Evolutionary conservation across 495 filamentous ascomycete genomes (phyloP), one percentile per base, ranked within the genome.

Genomic region (Penicillium ucsense): DNA sequence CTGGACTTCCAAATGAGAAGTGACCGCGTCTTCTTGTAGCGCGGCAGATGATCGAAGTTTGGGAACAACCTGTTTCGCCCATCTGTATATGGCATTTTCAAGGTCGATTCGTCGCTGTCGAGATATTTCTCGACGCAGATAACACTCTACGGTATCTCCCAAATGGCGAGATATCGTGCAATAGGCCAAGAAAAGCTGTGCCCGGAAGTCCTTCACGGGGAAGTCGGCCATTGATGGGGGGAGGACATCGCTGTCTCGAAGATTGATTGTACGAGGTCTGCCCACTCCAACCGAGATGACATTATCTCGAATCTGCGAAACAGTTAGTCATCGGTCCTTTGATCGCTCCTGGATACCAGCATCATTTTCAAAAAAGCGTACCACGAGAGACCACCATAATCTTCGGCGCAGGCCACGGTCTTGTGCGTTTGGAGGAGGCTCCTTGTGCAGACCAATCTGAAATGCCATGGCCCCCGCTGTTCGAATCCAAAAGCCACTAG

Each of bases 361-460:
- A 20, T 20, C 20, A 20, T 20, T 20, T 20, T 20, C 20, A 20
- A 20, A 2, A 2, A 20, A 20, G 1, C 54, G 35, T 29, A 62
- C 59, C 45, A 62, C 59, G n/a, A 62, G 43, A 30, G 59, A 62
- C 59, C 59, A 62, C 59, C 59, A 62, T 35, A 62, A 33, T 8
- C 59, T 50, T 30, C 59, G 52, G 11, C 59, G 56, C 28, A 62
- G 54, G 10, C 56, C 59, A 4, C 59, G 54, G 36, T 62, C 51
- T 35, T 48, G 51, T 9, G 59, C 46, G 40, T 51, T 57, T 3
- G 51, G 47, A 1, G 51, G 43, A 6, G 59, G 57, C n/a, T 62
- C 59, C 28, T 62, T 62, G 35, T 62, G 59, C 8, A 62, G 45
- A 12, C 59, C 59, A 38, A 62, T 60, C 38, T 62, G 59, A 38